phyloP scores from a whole-genome alignment of 352 stramenopile genomes.

The Pythium guiyangense region DNA sequence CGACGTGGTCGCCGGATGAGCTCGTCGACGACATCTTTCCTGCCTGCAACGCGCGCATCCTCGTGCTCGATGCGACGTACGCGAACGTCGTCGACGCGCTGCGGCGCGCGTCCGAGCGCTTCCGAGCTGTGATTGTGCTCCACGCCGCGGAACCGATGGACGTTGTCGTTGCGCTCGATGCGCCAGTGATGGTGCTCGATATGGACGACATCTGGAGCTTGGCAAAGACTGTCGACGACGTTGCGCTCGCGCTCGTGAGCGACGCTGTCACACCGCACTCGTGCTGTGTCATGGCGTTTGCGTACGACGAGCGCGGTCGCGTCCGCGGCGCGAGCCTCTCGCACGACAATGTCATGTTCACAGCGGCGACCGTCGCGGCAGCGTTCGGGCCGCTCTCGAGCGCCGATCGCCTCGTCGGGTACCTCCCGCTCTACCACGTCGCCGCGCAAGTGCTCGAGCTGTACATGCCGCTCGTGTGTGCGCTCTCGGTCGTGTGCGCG shows the following conservation, averaged over 20 bases:
- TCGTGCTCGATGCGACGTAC: conserved; percentile 55
- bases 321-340: conserved; percentile 55
- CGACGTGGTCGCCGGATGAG: conserved; percentile 45
- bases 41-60: conserved; percentile 37
- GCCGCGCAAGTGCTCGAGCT: conserved; percentile 69
- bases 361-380: conserved; percentile 48
- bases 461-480: conserved; percentile 63
- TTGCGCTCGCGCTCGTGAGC: conserved; percentile 25
- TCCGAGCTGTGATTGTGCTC: conserved; percentile 51
- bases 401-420: conserved; percentile 53
- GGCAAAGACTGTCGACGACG: conserved; percentile 19
- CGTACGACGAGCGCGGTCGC: conserved; percentile 44
- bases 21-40: conserved; percentile 51
- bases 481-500: conserved; percentile 56
- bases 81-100: conserved; percentile 40
- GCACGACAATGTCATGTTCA: conserved; percentile 86
- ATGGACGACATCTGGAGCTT: conserved; percentile 37
- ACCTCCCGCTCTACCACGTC: conserved; percentile 67
- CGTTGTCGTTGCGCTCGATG: conserved; percentile 17
- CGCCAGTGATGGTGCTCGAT: conserved; percentile 39
- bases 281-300: conserved; percentile 56
- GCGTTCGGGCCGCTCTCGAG: conserved; percentile 49
- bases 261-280: conserved; percentile 30
- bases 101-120: conserved; percentile 15
- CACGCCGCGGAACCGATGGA: conserved; percentile 20